These are phyloP conservation scores for Pyrus communis DNA, from an alignment of 306 rosid genomes.

Conservation along the genomic window DNA sequence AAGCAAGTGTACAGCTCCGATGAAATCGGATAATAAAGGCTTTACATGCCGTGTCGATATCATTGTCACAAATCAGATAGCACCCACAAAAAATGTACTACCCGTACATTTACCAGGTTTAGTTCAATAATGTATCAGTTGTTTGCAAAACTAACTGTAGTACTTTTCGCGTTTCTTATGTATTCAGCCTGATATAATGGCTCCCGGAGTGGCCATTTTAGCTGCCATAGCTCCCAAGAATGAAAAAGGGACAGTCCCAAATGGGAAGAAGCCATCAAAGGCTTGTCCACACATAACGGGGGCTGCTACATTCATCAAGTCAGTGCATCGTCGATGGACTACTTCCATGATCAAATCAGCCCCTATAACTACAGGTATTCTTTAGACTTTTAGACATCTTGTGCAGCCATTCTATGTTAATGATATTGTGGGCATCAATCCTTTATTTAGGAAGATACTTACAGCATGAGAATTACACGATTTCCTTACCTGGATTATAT, in stretches of 20 bases:
- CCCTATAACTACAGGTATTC: conserved; percentile 80
- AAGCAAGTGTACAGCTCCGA: not conserved
- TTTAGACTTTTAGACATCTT: not conserved
- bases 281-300: conserved; percentile 93
- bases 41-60: too few relatives aligned
- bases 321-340: conserved; percentile 53
- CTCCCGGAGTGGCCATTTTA: conserved; percentile 79
- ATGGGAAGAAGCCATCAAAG: conserved; percentile 57
- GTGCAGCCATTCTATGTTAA: not conserved
- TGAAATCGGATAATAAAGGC: not conserved
- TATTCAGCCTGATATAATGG: conserved; percentile 83
- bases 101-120: not conserved
- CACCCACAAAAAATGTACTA: not conserved
- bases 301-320: conserved; percentile 73
- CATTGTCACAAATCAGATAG: not conserved
- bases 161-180: not conserved
- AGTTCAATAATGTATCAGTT: not conserved
- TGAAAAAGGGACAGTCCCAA: conserved; percentile 51
- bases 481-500: not conserved
- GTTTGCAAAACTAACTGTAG: not conserved
- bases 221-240: conserved; percentile 56
- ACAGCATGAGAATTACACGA: not conserved
- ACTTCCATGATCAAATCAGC: conserved; percentile 90
- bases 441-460: not conserved
- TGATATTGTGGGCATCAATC: not conserved